Base-by-base conservation (phyloP, 352 stramenopile species). In the Pythium aquatile region DNA sequence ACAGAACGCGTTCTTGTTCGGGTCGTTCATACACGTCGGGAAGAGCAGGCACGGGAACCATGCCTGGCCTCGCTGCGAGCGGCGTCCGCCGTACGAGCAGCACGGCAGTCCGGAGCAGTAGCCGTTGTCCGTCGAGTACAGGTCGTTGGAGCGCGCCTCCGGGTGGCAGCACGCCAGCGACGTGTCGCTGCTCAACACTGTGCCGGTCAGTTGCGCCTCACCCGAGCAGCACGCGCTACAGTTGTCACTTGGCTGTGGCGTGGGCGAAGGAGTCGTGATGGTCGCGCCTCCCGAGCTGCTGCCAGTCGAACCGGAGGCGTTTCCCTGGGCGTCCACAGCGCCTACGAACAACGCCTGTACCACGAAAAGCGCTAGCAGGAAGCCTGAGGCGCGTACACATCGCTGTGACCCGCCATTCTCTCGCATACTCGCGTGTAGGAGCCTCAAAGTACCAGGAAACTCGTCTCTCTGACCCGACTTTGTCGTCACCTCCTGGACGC, bases 31-130 rank as follows among this genome's bases (percentile, higher is more conserved):
- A 59, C 87, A 96, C 42, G 80, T 84, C 30, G 85, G 79, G 72
- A 93, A 96, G 4, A 84, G 68, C 57, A 93, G 60, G 56, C 87
- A 96, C 63, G 87, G 87, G 64, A 88, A 93, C 87, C 87, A 96
- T 37, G 81, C 75, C 53, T 87, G 75, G 42, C 79, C 76, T 47
- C 87, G 86, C 69, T 91, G 83, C n/a, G 82, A 59, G 16, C 24
- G 49, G 0, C 67, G 67, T 6, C 53, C 61, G 63, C 81, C 81
- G 61, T 90, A 93, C 26, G 71, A 74, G 58, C 87, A 96, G 54
- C 87, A 96, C 46, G 87, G 85, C 28, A 96, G 60, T 1, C 85
- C 85, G 55, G 78, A 85, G 69, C 87, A 96, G 47, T 87, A 83
- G 11, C 87, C 87, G 51, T 85, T 73, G 9, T 48, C 61, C 8